Percentiles rank a stretch among this genome's conserved stretches.
phyloP scores from a whole-genome alignment of 495 filamentous ascomycete genomes.

The Penicillium maclennaniae region DNA sequence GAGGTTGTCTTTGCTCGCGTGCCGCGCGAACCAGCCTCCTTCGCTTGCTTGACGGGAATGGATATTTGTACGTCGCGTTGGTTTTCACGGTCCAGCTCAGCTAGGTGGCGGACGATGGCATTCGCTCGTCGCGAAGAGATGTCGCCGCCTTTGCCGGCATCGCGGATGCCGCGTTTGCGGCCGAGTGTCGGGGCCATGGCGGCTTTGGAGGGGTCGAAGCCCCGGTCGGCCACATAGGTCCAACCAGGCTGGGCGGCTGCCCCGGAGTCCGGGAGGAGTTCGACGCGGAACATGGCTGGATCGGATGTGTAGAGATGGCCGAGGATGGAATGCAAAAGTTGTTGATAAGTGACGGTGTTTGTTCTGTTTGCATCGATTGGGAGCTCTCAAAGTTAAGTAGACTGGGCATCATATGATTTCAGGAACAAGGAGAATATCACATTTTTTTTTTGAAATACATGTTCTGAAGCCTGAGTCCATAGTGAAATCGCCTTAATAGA shows the following conservation, averaged over 20 bases:
- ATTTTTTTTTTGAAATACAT: not conserved
- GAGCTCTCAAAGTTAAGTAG: not conserved
- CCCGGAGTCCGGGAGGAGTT: conserved; percentile 68
- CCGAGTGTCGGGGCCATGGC: conserved; percentile 52
- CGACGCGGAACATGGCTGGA: conserved; percentile 57
- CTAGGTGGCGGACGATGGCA: conserved; percentile 70
- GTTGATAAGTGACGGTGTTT: conserved; percentile 21
- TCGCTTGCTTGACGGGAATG: conserved; percentile 51
- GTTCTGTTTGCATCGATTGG: conserved; percentile 26
- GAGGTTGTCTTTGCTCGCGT: conserved; percentile 60
- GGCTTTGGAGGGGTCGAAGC: conserved; percentile 56
- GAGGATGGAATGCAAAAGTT: conserved; percentile 2
- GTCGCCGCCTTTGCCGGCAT: conserved; percentile 49
- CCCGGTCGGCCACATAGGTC: conserved; percentile 81
- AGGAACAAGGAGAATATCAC: not conserved
- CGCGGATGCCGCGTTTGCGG: conserved; percentile 63
- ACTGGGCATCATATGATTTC: not conserved
- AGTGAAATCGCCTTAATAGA: not conserved
- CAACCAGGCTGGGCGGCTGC: conserved; percentile 72
- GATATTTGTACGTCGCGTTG: conserved; percentile 66
- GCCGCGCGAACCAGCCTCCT: conserved; percentile 48
- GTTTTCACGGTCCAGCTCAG: conserved; percentile 77
- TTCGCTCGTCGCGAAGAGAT: conserved; percentile 72
- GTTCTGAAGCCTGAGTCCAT: not conserved
- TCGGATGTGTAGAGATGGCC: not conserved